Base-by-base conservation (phyloP, 2,329 filamentous ascomycete genomes). In the Botrytis elliptica region DNA sequence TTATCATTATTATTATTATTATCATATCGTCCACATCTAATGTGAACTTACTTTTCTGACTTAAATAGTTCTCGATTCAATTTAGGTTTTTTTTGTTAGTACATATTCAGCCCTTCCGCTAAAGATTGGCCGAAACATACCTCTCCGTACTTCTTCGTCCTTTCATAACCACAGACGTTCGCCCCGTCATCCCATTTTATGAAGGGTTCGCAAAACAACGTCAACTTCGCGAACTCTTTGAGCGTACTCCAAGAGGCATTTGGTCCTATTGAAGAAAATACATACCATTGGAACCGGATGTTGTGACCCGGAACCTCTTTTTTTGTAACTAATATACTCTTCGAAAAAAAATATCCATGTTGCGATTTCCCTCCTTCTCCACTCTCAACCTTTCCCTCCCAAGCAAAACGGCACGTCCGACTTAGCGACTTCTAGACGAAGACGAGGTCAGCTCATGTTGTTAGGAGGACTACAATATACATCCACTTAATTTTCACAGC, bases 301-400 rank as follows among this genome's bases (percentile, higher is more conserved):
- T 57, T 14, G 29, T 69, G 66, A 33, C n/a, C 7, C 49, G 52
- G 49, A 57, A 57, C 36, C 36, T 62, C 20, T 46, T 42, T 75
- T 77, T 73, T 65, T 75, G 67, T 64, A 68, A 66, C 38, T 74
- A 77, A 75, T 72, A 77, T 73, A 77, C 75, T 76, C 72, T 73
- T 76, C 75, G 59, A 71, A 74, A 75, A 76, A 57, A 29, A 57
- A 77, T 72, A 71, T 77, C 75, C 74, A 79, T 79, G 78, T 79
- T 77, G 77, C 74, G 76, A 75, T 75, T 76, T 70, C 74, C 70
- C 73, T 75, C 52, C 46, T 75, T 75, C 60, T 44, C 75, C 68
- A 75, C 72, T 73, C 70, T 76, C 78, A 76, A 76, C 73, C 76
- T 67, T 74, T 74, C 78, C 77, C 77, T 78, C 72, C 33, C 49